Conservation (phyloP, 495 filamentous ascomycete genomes). For the Xylaria scruposa region DNA sequence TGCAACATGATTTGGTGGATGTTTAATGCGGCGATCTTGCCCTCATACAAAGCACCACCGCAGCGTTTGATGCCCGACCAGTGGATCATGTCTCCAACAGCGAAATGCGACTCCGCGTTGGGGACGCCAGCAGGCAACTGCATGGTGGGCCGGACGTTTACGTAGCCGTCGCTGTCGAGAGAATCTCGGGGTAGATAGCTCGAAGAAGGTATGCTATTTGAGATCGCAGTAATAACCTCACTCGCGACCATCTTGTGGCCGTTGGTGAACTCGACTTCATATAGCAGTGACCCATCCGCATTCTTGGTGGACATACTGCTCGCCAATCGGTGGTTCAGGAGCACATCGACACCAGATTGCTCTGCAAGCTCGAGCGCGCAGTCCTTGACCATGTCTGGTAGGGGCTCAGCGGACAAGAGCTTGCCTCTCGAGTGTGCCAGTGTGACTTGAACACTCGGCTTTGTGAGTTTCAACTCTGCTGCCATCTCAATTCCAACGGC, state of each 20-base stretch:
- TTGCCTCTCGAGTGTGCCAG: conserved; percentile 70
- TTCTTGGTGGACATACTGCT: conserved; percentile 43
- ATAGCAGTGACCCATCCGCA: conserved; percentile 36
- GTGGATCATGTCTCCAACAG: conserved; percentile 58
- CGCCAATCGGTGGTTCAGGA: conserved; percentile 57
- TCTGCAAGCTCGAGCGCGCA: conserved; percentile 55
- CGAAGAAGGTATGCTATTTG: conserved; percentile 60
- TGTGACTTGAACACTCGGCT: conserved; percentile 65
- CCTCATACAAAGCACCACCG: conserved; percentile 72
- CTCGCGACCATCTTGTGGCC: conserved; percentile 60
- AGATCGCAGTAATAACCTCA: conserved; percentile 66
- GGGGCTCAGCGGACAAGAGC: conserved; percentile 69
- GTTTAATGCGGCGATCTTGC: conserved; percentile 64
- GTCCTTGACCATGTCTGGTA: conserved; percentile 70
- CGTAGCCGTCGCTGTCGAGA: conserved; percentile 62
- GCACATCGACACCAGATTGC: conserved; percentile 62
- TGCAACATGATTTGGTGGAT: conserved; percentile 63
- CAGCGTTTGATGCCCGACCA: conserved; percentile 77
- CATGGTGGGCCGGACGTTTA: conserved; percentile 55
- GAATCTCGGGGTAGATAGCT: conserved; percentile 56
- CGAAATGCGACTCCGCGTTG: conserved; percentile 64
- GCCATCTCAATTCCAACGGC: conserved; percentile 78
- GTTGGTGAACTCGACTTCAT: conserved; percentile 60
- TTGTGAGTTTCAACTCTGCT: conserved; percentile 65
- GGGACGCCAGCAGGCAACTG: conserved; percentile 52